Evolutionary conservation across 2,329 filamentous ascomycete species (phyloP).

Genomic region (Curvularia sp.): DNA sequence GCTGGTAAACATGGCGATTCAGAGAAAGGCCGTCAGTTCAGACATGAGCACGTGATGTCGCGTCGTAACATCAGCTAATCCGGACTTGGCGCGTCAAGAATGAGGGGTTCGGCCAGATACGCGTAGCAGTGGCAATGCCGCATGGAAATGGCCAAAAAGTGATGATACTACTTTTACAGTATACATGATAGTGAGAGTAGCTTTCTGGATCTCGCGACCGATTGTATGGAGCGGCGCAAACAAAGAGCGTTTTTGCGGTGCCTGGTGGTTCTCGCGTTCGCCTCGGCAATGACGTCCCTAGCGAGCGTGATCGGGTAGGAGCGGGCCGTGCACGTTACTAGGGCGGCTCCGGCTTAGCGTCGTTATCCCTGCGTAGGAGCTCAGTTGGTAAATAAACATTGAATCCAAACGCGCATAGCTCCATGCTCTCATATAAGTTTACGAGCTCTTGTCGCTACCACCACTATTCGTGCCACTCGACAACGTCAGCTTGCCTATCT

Average conservation of each 20-base stretch:
- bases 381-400: slow-evolving; percentile 24
- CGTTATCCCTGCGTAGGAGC: slow-evolving; percentile 14
- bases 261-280: slow-evolving; percentile 26
- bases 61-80: slow-evolving; percentile 7
- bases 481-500: slow-evolving; percentile 46
- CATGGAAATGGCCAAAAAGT: neutral
- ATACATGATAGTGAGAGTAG: neutral
- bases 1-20: slow-evolving; percentile 24
- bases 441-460: slow-evolving; percentile 28
- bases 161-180: too few relatives aligned
- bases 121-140: neutral
- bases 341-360: slow-evolving; percentile 11
- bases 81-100: slow-evolving; percentile 5
- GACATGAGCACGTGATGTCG: slow-evolving; percentile 25
- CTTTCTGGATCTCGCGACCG: neutral
- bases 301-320: slow-evolving; percentile 4
- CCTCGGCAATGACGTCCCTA: slow-evolving; percentile 23
- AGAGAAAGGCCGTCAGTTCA: slow-evolving; percentile 15
- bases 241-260: slow-evolving; percentile 21
- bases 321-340: slow-evolving; percentile 18
- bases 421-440: slow-evolving; percentile 38
- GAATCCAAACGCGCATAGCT: slow-evolving; percentile 22
- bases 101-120: slow-evolving; percentile 3
- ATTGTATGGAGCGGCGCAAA: slow-evolving; percentile 25
- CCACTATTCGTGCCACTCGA: slow-evolving; percentile 36